Evolutionary conservation across 352 stramenopile species (phyloP), one percentile per base, ranked within the genome.

Genomic region (Pythium graminicola): DNA sequence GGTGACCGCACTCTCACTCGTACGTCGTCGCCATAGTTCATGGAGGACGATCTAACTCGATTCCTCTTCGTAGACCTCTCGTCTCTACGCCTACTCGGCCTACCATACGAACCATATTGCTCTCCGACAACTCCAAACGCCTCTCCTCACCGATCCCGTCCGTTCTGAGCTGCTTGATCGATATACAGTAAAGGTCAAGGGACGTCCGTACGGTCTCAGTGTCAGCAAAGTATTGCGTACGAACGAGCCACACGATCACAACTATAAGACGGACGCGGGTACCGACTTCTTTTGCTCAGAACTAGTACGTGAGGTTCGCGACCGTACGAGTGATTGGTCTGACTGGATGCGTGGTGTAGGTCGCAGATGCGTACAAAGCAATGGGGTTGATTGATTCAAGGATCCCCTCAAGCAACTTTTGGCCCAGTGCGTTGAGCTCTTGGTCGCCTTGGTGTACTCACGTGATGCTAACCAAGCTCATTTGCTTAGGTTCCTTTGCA

Each of bases 231-330:
- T 87, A 10, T 55, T 87, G 3, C 65, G 67, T 7, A 54, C 71
- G 0, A 54, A 55, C 29, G 39, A 60, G 11, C 57, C 23, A 10
- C 11, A 26, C 47, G 17, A 45, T 31, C 16, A 7, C 6, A 6
- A 22, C 14, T 7, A 35, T 14, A n/a, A n/a, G n/a, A n/a, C n/a
- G n/a, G 31, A 9, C 31, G 14, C 14, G 8, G 49, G 44, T 19
- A 47, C 28, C 13, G 64, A 73, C 35, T 87, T 74, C 50, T 87
- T 87, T 35, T 87, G 76, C 66, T 87, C 76, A 0, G 76, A 87
- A 48, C 66, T 87, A 28, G 76, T 87, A 50, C 17, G 57, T n/a
- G n/a, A n/a, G n/a, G n/a, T n/a, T n/a, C n/a, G n/a, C n/a, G n/a
- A n/a, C n/a, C n/a, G n/a, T n/a, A n/a, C n/a, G n/a, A n/a, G n/a